Base-by-base conservation (phyloP, 1,284 basidiomycete species). In the Sporisorium reilianum region DNA sequence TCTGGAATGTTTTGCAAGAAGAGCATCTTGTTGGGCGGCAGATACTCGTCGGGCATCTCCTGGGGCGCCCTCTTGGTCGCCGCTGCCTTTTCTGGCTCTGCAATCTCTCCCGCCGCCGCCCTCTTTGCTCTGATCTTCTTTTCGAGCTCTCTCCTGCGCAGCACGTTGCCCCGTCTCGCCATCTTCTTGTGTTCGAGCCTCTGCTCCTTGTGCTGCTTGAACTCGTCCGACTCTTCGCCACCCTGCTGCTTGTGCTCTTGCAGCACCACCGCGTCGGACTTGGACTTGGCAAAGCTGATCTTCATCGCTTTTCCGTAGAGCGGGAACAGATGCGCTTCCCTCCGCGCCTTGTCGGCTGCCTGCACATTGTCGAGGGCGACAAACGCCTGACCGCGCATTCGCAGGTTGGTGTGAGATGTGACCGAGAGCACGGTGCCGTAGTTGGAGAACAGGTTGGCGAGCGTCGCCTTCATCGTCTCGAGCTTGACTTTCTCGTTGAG, bases 341-440 rank as follows among this genome's bases (percentile, higher is more conserved):
- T 92, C 88, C 93, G 88, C 6, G 96, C 96, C 85, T 92, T 93
- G 81, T 89, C 89, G 32, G 96, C 96, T 57, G 89, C 89, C 64
- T 95, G 91, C 55, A 90, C 88, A 53, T 90, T 90, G 67, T 89
- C 89, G 85, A 99, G 97, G 32, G 93, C 94, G 20, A 99, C 93
- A 82, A 99, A 99, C 6, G 96, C 96, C 86, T 99, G 96, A 12
- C 96, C 96, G 42, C 97, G 89, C 97, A 99, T 99, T 34, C 96
- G 90, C 67, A 97, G 86, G 87, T 97, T 98, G 59, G 88, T 86
- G 85, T 99, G 96, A 7, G 95, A 94, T 9, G 94, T 91, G 18
- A 99, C 93, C 79, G 95, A 94, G 30, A 96, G 86, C 7, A 99
- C 91, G 64, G 92, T 91, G 20, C 94, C 93, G 82, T 98, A 99